Evolutionary conservation across 2,329 filamentous ascomycete species (phyloP).

Genomic region (Colletotrichum sp.): DNA sequence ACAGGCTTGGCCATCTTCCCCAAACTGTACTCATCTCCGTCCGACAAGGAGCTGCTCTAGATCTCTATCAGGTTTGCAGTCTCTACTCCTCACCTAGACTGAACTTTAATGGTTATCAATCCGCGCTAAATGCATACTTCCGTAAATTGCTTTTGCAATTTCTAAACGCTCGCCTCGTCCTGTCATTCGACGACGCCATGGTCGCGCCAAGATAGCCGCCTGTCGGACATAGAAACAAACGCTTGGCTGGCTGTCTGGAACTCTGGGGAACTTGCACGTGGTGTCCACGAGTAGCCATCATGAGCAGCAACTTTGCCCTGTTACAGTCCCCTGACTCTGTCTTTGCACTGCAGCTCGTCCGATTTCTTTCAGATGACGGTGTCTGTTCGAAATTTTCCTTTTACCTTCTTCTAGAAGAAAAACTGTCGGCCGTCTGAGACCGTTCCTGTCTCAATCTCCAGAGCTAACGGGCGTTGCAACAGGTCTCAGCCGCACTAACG

Average conservation of each 20-base stretch:
- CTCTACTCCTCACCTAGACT: neutral
- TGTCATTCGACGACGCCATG: neutral
- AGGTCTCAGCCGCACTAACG: neutral
- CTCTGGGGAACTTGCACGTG: neutral
- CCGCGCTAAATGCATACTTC: neutral
- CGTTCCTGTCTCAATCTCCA: neutral
- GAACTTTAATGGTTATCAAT: neutral
- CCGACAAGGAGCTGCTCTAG: neutral
- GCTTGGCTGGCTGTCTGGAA: neutral
- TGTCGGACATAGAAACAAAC: neutral
- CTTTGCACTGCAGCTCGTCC: neutral
- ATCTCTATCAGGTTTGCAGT: neutral
- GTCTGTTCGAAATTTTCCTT: neutral
- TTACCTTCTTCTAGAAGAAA: neutral
- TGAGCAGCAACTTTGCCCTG: neutral
- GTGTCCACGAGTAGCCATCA: neutral
- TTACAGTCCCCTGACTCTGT: neutral
- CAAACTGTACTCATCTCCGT: slow-evolving; percentile 14
- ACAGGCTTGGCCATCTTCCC: neutral
- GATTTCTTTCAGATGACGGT: neutral
- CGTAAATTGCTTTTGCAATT: neutral
- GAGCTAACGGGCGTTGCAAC: neutral
- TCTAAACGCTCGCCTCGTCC: neutral
- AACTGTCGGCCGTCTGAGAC: neutral
- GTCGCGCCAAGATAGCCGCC: neutral